Evolutionary conservation across 1,284 basidiomycete genomes (phyloP).

Genomic region (Paramarasmius palmivorus): DNA sequence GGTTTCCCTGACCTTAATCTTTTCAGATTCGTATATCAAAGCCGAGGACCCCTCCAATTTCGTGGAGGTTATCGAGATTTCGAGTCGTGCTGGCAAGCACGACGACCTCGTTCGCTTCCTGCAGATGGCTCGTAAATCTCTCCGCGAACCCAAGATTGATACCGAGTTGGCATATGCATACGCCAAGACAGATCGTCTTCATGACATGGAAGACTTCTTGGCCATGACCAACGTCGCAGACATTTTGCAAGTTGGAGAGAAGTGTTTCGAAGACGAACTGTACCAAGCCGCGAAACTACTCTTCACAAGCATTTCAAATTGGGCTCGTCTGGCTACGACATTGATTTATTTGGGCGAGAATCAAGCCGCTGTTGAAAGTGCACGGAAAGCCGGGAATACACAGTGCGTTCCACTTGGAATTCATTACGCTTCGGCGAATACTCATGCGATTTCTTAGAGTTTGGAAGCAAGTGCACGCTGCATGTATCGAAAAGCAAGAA

Average conservation of each 20-base stretch:
- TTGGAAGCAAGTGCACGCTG: slow-evolving; percentile 99
- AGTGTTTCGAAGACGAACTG: slow-evolving; percentile 98
- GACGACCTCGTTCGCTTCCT: slow-evolving; percentile 97
- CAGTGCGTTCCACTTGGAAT: slow-evolving; percentile 57
- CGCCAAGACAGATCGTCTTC: slow-evolving; percentile 94
- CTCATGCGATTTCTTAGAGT: slow-evolving; percentile 54
- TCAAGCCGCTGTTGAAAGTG: slow-evolving; percentile 97
- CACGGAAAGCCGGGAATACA: slow-evolving; percentile 98
- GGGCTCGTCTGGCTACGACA: slow-evolving; percentile 96
- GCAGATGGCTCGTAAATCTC: slow-evolving; percentile 99
- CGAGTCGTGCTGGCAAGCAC: slow-evolving; percentile 94
- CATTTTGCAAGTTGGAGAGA: slow-evolving; percentile 94
- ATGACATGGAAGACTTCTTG: slow-evolving; percentile 99
- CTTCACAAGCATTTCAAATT: slow-evolving; percentile 97
- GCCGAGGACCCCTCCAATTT: slow-evolving; percentile 97
- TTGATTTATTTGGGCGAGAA: slow-evolving; percentile 99
- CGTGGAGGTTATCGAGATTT: slow-evolving; percentile 95
- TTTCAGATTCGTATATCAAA: slow-evolving; percentile 95
- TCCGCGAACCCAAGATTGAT: slow-evolving; percentile 97
- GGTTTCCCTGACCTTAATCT: not conserved
- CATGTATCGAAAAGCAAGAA: slow-evolving; percentile 96
- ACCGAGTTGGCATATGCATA: slow-evolving; percentile 97
- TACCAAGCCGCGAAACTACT: slow-evolving; percentile 97
- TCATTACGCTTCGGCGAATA: not conserved
- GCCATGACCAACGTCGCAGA: slow-evolving; percentile 99